phyloP scores from a whole-genome alignment of 495 filamentous ascomycete genomes.

The Amniculicola lignicola region DNA sequence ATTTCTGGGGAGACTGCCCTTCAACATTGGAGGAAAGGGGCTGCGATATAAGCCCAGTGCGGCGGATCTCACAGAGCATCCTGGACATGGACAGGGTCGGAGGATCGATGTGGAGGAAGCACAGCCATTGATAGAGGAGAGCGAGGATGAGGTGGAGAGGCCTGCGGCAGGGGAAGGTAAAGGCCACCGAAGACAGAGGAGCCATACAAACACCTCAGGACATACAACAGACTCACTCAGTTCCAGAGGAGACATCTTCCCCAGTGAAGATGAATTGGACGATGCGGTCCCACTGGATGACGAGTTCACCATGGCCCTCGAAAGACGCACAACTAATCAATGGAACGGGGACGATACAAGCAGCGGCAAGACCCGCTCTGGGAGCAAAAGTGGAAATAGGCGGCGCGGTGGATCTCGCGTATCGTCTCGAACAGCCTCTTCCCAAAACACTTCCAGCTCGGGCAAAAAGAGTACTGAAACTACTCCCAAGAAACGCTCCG shows the following conservation, averaged over 20 bases:
- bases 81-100: slow-evolving; percentile 53
- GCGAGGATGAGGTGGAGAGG: slow-evolving; percentile 48
- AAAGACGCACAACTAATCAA: slow-evolving; percentile 55
- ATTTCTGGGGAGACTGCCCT: slow-evolving; percentile 79
- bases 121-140: slow-evolving; percentile 68
- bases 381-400: no score
- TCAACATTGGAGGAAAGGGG: slow-evolving; percentile 74
- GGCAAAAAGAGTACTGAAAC: slow-evolving; percentile 29
- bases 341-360: slow-evolving; percentile 71
- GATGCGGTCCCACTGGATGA: slow-evolving; percentile 92
- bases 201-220: slow-evolving; percentile 75
- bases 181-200: slow-evolving; percentile 61
- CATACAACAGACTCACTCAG: slow-evolving; percentile 84
- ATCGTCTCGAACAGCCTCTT: slow-evolving; percentile 37
- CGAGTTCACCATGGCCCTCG: slow-evolving; percentile 80
- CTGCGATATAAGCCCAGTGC: slow-evolving; percentile 86
- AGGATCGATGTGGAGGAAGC: slow-evolving; percentile 55
- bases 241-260: slow-evolving; percentile 90
- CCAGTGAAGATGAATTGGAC: slow-evolving; percentile 77
- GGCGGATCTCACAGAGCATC: slow-evolving; percentile 87
- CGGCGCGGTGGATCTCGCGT: slow-evolving; percentile 41
- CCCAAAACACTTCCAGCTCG: slow-evolving; percentile 40
- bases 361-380: slow-evolving; percentile 58
- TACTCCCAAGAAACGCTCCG: slow-evolving; percentile 19
- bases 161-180: slow-evolving; percentile 34